Base-by-base conservation (phyloP, 2,329 filamentous ascomycete species). In the Amauroascus niger region DNA sequence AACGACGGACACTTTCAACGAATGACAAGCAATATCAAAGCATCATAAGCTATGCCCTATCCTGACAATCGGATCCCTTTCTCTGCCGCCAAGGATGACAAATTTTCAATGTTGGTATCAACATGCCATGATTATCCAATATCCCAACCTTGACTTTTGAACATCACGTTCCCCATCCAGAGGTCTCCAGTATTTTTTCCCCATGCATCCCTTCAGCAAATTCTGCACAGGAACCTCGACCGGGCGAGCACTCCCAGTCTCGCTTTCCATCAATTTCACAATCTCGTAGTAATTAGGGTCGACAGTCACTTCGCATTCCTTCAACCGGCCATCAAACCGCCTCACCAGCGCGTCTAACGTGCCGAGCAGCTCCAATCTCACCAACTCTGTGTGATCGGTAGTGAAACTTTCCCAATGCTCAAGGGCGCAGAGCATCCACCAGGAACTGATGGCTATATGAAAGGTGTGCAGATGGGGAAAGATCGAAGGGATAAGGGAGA, bases 71-170 rank as follows among this genome's bases (percentile, higher is more conserved):
- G n/a, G n/a, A n/a, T n/a, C n/a, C n/a, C n/a, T n/a, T n/a, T n/a
- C n/a, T n/a, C n/a, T n/a, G n/a, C n/a, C n/a, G n/a, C n/a, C n/a
- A n/a, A n/a, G n/a, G n/a, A n/a, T n/a, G n/a, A n/a, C n/a, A n/a
- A n/a, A n/a, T n/a, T n/a, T 16, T 11, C n/a, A 13, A 28, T 5
- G 28, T 16, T 28, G 41, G n/a, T n/a, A 32, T 52, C 32, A 52
- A 32, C 41, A 46, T n/a, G 50, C 50, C 50, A 52, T 52, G 6
- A 52, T 41, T 11, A 52, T 52, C 50, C 50, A 52, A 24, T 52
- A 52, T 39, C 50, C 50, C 30, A 52, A 20, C 16, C 18, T 46
- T 18, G 40, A 39, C n/a, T 45, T 46, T 20, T 20, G 32, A 28
- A 39, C 5, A 16, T 46, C 50, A n/a, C 32, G 37, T 9, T 46